Evolutionary conservation across 1,284 basidiomycete genomes (phyloP).

Genomic region (Jaminaea rosea): DNA sequence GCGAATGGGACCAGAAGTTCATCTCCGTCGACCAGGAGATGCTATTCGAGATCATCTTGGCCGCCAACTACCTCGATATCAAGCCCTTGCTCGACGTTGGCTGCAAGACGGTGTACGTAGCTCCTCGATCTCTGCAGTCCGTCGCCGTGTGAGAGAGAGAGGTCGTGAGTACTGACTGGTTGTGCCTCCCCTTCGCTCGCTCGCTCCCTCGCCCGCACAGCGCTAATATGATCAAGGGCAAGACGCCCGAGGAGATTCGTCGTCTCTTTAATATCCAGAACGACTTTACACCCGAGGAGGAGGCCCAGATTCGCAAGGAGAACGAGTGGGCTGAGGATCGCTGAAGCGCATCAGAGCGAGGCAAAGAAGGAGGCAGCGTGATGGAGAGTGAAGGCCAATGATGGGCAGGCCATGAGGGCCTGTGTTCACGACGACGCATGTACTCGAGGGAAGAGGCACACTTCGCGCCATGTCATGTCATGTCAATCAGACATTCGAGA

Average conservation of each 20-base stretch:
- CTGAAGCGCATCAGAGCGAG: too few species aligned
- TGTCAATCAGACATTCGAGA: too few species aligned
- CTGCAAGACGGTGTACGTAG: slow-evolving; percentile 78
- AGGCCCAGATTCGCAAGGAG: slow-evolving; percentile 99
- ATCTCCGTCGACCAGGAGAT: slow-evolving; percentile 87
- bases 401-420: too few species aligned
- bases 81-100: slow-evolving; percentile 96
- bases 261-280: slow-evolving; percentile 71
- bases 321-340: slow-evolving; percentile 55
- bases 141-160: too few species aligned
- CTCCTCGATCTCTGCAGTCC: too few species aligned
- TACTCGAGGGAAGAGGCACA: too few species aligned
- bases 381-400: too few species aligned
- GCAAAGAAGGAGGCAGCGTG: too few species aligned
- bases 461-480: too few species aligned
- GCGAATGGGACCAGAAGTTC: slow-evolving; percentile 98
- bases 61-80: slow-evolving; percentile 99
- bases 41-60: slow-evolving; percentile 98
- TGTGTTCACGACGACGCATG: too few species aligned
- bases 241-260: slow-evolving; percentile 89
- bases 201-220: slow-evolving; percentile 12
- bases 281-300: slow-evolving; percentile 98
- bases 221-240: slow-evolving; percentile 99
- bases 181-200: too few species aligned
- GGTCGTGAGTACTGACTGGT: too few species aligned